Percentiles rank a stretch among this genome's conserved stretches.
phyloP scores from a whole-genome alignment of 78 protist genomes.

The Dictyostelium intermedium region DNA sequence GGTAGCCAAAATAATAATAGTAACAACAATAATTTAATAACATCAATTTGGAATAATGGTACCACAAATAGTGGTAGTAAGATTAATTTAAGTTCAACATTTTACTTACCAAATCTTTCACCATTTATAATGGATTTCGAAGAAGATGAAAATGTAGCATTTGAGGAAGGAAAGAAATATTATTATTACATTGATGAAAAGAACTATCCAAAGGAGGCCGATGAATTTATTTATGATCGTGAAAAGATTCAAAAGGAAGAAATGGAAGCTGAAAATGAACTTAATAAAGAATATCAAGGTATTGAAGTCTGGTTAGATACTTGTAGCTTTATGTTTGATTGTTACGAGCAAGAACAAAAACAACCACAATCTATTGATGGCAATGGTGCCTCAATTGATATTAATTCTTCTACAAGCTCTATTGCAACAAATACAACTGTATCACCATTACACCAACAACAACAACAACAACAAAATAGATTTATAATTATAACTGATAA shows the following conservation, averaged over 20 bases:
- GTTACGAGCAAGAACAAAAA: background rate
- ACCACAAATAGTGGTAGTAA: background rate
- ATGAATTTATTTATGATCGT: constrained; percentile 8
- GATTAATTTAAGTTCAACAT: background rate
- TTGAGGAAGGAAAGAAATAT: constrained; percentile 30
- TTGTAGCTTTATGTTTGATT: constrained; percentile 17
- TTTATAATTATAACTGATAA: constrained; percentile 12
- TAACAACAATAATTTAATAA: background rate
- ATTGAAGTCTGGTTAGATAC: constrained; percentile 41
- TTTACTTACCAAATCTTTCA: constrained; percentile 27
- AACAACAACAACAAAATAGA: background rate
- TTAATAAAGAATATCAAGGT: constrained; percentile 22
- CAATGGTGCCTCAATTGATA: background rate
- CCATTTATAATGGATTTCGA: constrained; percentile 38
- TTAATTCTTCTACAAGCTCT: background rate
- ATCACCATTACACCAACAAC: background rate
- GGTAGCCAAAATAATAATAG: background rate
- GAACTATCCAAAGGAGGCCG: background rate
- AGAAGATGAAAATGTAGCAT: constrained; percentile 14
- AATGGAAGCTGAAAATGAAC: constrained; percentile 6
- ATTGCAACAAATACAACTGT: background rate
- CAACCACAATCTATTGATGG: background rate
- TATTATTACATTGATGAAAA: constrained; percentile 35
- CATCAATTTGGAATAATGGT: background rate
- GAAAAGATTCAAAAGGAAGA: background rate